Conservation (phyloP, 2,329 filamentous ascomycete genomes). For the Camptophora hylomeconis region DNA sequence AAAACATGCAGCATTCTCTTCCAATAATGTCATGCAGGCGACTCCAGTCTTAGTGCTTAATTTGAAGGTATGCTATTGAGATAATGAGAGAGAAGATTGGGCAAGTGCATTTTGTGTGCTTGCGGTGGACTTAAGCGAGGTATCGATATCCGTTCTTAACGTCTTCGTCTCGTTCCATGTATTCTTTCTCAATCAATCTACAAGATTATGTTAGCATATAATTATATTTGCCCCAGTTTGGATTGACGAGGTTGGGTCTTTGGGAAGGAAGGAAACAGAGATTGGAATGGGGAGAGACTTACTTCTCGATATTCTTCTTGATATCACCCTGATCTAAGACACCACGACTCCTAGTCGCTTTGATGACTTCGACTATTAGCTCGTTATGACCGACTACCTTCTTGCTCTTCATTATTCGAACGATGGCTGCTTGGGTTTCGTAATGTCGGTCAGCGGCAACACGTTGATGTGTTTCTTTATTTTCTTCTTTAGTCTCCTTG, state of each 20-base stretch:
- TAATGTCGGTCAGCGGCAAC: conserved; percentile 84
- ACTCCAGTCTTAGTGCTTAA: too few relatives aligned
- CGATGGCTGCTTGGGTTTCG: conserved; percentile 93
- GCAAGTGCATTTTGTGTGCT: too few relatives aligned
- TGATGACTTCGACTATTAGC: conserved; percentile 83
- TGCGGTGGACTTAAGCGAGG: too few relatives aligned
- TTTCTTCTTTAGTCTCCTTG: conserved; percentile 90
- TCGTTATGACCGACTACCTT: conserved; percentile 80
- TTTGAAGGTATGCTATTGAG: too few relatives aligned
- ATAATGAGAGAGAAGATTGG: too few relatives aligned
- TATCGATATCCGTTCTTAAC: conserved; percentile 52
- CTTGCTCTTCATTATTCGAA: conserved; percentile 89
- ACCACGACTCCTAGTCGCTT: conserved; percentile 73
- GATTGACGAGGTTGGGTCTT: neutral
- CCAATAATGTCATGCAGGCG: too few relatives aligned
- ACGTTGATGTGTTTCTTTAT: conserved; percentile 82
- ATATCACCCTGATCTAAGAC: conserved; percentile 77
- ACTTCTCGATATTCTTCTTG: conserved; percentile 95
- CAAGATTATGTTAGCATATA: neutral
- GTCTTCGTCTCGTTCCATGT: conserved; percentile 64
- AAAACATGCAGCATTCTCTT: too few relatives aligned
- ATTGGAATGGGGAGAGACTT: conserved; percentile 25
- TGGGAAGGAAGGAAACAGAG: conserved; percentile 4
- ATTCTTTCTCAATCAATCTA: conserved; percentile 85
- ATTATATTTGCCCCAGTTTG: too few relatives aligned